Conservation (phyloP, 306 rosid species). For the Rosa chinensis region DNA sequence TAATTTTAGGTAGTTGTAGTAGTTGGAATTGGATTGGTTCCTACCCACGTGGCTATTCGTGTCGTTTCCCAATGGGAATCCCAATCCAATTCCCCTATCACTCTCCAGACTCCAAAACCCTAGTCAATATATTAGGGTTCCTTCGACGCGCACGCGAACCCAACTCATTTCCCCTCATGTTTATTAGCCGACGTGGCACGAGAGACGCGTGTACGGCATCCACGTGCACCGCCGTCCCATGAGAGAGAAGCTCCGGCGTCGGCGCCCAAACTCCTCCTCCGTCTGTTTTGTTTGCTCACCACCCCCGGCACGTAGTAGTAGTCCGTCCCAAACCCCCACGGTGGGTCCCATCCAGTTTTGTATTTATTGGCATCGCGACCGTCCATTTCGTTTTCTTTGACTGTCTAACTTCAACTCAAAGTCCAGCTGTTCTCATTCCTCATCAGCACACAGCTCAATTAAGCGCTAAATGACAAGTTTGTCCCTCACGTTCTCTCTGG, state of each 20-base stretch:
- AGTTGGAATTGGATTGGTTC: background rate
- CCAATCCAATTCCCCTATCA: background rate
- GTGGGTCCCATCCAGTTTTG: background rate
- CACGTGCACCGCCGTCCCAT: slow-evolving; percentile 31
- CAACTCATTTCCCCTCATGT: background rate
- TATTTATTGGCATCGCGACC: slow-evolving; percentile 16
- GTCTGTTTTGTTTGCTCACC: background rate
- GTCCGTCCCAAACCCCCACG: background rate
- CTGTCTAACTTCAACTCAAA: background rate
- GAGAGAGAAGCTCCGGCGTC: background rate
- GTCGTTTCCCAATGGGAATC: background rate
- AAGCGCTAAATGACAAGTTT: background rate
- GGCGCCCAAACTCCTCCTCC: background rate
- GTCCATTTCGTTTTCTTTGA: slow-evolving; percentile 10
- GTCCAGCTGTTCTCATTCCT: background rate
- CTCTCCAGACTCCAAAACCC: background rate
- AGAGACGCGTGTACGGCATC: background rate
- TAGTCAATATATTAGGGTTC: background rate
- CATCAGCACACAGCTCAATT: background rate
- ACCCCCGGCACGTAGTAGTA: slow-evolving; percentile 16
- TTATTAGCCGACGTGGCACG: slow-evolving; percentile 7
- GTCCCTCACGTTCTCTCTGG: background rate
- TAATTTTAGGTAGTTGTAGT: background rate
- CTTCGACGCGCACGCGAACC: background rate
- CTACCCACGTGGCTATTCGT: background rate